Evolutionary conservation across 495 filamentous ascomycete genomes (phyloP), one percentile per base, ranked within the genome.

Genomic region (Clavariopsis aquatica): DNA sequence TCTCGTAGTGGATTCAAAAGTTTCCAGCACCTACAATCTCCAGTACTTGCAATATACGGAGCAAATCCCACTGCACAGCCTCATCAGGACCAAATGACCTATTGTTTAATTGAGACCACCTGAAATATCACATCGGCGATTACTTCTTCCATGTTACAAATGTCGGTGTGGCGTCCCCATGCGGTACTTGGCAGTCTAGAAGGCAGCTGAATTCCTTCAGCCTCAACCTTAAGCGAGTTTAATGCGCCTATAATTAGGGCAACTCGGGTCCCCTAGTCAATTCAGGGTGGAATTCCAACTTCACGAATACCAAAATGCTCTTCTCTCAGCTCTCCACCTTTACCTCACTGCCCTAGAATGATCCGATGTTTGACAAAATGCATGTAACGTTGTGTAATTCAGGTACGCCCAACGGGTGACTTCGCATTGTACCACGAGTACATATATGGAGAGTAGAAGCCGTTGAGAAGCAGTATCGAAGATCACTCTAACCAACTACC

Each of bases 101-200:
- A 12, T 34, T 34, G 31, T 12, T 34, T 12, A 34, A 34, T 34
- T 34, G n/a, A n/a, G n/a, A n/a, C 12, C 12, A 5, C 12, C 31
- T 34, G 31, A 5, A 34, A 5, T 47, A 8, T 47, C 22, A 47
- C 45, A 17, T 47, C 45, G 22, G 4, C 45, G 15, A 47, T n/a
- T 47, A 47, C 22, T 47, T 47, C 4, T 23, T 47, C 19, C 45
- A 47, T 47, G 45, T 47, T 47, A 47, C 45, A 47, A 7, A 47
- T 47, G 45, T 47, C 22, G 19, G 45, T 47, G 45, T 47, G 7
- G 19, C 45, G 19, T 47, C 45, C 45, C 15, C 45, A 19, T 19
- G 4, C 45, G 9, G 36, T 43, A 43, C n/a, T n/a, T 43, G 36
- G 15, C 45, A 47, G 45, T 47, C 45, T 6, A 12, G 6, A 47